Conservation (phyloP, 192 early-diverging fungal species). For the Allomyces macrogynus region DNA sequence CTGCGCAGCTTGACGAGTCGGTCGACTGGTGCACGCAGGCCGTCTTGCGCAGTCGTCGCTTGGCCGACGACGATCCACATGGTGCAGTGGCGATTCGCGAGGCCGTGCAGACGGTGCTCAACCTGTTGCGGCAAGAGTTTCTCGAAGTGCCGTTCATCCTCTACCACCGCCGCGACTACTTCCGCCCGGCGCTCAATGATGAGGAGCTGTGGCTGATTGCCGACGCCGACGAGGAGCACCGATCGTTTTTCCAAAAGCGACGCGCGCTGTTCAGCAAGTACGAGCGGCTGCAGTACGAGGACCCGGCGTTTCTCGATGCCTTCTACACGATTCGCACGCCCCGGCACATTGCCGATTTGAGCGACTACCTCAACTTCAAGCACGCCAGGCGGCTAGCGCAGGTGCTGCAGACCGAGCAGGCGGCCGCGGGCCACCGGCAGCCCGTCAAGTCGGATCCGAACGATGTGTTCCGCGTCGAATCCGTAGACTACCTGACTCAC, state of each 20-base stretch:
- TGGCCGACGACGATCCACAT: no score
- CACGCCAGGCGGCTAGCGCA: slow-evolving; percentile 13
- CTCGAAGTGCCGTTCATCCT: slow-evolving; percentile 83
- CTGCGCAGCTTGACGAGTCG: slow-evolving; percentile 11
- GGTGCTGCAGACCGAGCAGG: slow-evolving; percentile 11
- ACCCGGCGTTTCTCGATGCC: no score
- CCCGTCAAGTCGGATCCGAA: slow-evolving; percentile 14
- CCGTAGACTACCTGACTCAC: no score
- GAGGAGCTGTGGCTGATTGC: slow-evolving; percentile 4
- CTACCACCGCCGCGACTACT: slow-evolving; percentile 68
- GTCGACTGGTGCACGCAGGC: no score
- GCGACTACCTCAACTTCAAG: slow-evolving; percentile 39
- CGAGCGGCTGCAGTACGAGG: not conserved
- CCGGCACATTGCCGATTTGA: slow-evolving; percentile 31
- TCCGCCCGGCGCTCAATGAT: slow-evolving; percentile 16
- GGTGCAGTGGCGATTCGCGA: not conserved
- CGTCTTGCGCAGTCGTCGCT: no score
- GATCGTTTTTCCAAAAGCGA: not conserved
- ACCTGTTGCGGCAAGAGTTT: slow-evolving; percentile 51
- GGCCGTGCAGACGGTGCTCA: slow-evolving; percentile 23
- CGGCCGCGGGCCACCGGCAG: slow-evolving; percentile 14
- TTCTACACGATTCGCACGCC: not conserved
- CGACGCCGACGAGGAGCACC: slow-evolving; percentile 4
- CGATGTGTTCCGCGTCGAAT: slow-evolving; percentile 5
- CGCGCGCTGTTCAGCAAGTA: not conserved